A percentile compares a stretch with the other conserved stretches of the same genome.
Conservation (phyloP, 306 rosid species). For the Cicer bijugum region DNA sequence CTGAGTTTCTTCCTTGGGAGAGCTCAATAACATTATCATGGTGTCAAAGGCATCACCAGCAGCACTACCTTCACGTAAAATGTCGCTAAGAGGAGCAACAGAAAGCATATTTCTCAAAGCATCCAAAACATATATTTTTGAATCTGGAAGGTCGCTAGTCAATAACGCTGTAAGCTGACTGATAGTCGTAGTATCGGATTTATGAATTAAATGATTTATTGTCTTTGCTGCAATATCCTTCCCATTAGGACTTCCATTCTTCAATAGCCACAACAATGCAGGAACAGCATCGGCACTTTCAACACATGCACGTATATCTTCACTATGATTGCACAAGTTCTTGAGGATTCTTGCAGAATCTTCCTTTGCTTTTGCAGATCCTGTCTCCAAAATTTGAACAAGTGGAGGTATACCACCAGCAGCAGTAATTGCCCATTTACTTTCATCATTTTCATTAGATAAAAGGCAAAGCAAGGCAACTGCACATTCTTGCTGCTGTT, state of each 20-base stretch:
- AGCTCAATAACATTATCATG: constrained; percentile 74
- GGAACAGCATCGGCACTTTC: constrained; percentile 99
- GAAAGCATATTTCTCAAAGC: constrained; percentile 94
- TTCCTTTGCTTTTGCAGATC: constrained; percentile 96
- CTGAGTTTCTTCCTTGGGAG: constrained; percentile 90
- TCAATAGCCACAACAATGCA: constrained; percentile 89
- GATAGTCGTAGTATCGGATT: constrained; percentile 94
- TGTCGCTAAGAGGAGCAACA: constrained; percentile 82
- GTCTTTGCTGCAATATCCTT: constrained; percentile 99
- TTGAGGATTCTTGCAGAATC: constrained; percentile 94
- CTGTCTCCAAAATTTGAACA: constrained; percentile 95
- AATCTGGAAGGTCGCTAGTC: constrained; percentile 93
- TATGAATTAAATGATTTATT: constrained; percentile 88
- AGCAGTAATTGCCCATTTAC: constrained; percentile 99
- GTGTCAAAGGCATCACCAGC: constrained; percentile 91
- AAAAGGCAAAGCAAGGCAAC: constrained; percentile 93
- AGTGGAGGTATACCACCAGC: constrained; percentile 99
- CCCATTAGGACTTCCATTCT: constrained; percentile 96
- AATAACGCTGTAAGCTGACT: constrained; percentile 95
- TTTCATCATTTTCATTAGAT: constrained; percentile 90
- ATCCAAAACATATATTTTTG: constrained; percentile 84
- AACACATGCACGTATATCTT: constrained; percentile 98
- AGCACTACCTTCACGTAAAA: constrained; percentile 94
- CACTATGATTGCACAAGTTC: constrained; percentile 98
- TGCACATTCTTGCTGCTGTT: constrained; percentile 99